Evolutionary conservation across 2,329 filamentous ascomycete species (phyloP).

Genomic region (Curvularia spicifera): DNA sequence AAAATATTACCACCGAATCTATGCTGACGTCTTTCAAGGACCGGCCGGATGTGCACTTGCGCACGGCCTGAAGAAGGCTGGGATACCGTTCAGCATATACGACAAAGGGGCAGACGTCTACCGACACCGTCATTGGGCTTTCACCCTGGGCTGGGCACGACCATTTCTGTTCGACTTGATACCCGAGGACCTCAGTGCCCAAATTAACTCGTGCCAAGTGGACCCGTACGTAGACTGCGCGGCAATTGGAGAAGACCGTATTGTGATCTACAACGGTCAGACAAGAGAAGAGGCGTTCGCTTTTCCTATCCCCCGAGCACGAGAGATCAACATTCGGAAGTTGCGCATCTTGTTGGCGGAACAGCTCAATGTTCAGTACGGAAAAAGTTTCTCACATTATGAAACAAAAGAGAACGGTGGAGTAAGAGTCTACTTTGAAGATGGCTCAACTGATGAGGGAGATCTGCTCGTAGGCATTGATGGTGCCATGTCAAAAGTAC

Average conservation of each 20-base stretch:
- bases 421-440: constrained; percentile 33
- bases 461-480: constrained; percentile 35
- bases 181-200: constrained; percentile 31
- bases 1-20: background rate
- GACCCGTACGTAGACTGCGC: constrained; percentile 42
- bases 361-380: constrained; percentile 44
- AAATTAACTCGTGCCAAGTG: constrained; percentile 42
- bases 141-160: constrained; percentile 47
- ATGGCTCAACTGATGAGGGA: constrained; percentile 33
- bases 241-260: constrained; percentile 37
- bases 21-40: constrained; percentile 34
- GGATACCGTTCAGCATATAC: constrained; percentile 38
- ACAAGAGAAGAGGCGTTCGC: constrained; percentile 46
- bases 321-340: constrained; percentile 46
- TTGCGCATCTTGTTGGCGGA: constrained; percentile 47
- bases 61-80: constrained; percentile 50
- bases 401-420: constrained; percentile 31
- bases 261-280: constrained; percentile 44
- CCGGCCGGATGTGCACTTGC: constrained; percentile 52
- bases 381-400: constrained; percentile 29
- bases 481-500: constrained; percentile 37
- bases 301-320: constrained; percentile 43
- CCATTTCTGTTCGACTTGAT: constrained; percentile 42
- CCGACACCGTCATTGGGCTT: constrained; percentile 47
- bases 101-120: constrained; percentile 39